Evolutionary conservation across 202 grass and related monocot species (phyloP).

Genomic region (Eragrostis tef): DNA sequence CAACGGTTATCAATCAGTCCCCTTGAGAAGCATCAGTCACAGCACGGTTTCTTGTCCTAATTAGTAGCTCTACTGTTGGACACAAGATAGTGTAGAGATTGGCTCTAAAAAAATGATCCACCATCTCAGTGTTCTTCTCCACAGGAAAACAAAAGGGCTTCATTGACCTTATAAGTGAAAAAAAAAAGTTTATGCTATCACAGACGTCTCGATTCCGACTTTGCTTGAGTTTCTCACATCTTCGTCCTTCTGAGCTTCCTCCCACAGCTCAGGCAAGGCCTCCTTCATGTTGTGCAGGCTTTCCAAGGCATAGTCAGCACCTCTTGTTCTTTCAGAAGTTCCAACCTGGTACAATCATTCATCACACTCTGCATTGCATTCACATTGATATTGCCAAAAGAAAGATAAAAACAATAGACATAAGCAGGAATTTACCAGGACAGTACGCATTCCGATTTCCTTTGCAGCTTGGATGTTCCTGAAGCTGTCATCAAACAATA

Average conservation of each 20-base stretch:
- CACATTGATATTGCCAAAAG: background rate
- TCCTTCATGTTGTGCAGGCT: constrained; percentile 86
- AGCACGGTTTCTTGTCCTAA: background rate
- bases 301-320: constrained; percentile 79
- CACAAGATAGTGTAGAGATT: no score
- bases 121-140: no score
- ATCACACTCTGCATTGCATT: background rate
- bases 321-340: constrained; percentile 67
- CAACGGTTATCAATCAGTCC: background rate
- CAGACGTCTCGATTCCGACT: constrained; percentile 70
- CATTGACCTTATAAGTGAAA: background rate
- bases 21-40: background rate
- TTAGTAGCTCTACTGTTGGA: constrained; percentile 14
- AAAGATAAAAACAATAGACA: background rate
- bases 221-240: constrained; percentile 67
- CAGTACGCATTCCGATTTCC: constrained; percentile 62
- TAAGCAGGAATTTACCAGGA: constrained; percentile 52
- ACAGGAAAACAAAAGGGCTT: constrained; percentile 5
- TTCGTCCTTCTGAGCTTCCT: constrained; percentile 68
- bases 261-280: constrained; percentile 83
- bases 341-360: constrained; percentile 60
- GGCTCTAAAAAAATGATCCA: no score
- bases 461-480: constrained; percentile 84
- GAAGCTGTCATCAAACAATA: constrained; percentile 81
- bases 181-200: constrained; percentile 50